Conservation (phyloP, 164 flowering plant genomes). For the Pachysandra terminalis region DNA sequence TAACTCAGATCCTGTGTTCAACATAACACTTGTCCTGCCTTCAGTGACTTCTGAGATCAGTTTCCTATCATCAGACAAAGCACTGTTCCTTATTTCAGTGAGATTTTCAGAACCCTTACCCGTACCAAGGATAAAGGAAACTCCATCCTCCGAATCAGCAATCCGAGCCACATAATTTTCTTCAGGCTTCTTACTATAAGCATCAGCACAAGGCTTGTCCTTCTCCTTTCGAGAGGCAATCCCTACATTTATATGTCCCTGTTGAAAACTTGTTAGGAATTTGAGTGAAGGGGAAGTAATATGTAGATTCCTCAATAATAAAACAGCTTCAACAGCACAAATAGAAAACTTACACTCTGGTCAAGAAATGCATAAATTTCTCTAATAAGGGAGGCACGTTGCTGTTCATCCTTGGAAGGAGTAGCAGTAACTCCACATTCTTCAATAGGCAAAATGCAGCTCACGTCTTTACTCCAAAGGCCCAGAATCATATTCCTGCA, state of each 20-base stretch:
- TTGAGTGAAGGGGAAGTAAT: not conserved
- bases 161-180: conserved; percentile 32
- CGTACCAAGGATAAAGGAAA: conserved; percentile 54
- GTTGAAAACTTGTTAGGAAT: conserved; percentile 33
- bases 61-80: conserved; percentile 19
- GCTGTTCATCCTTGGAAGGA: conserved; percentile 47
- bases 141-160: conserved; percentile 72
- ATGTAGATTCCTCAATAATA: not conserved
- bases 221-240: conserved; percentile 68
- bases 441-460: conserved; percentile 66
- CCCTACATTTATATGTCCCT: conserved; percentile 97
- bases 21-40: conserved; percentile 10
- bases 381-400: conserved; percentile 63
- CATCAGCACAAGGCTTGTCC: conserved; percentile 21
- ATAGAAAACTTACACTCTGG: conserved; percentile 61
- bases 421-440: conserved; percentile 73
- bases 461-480: conserved; percentile 86
- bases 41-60: conserved; percentile 19
- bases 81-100: conserved; percentile 27
- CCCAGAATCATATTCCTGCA: conserved; percentile 84
- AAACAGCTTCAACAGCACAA: conserved; percentile 3
- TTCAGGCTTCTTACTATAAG: conserved; percentile 29
- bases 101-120: conserved; percentile 34
- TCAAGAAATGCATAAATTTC: conserved; percentile 83
- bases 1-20: conserved; percentile 22